A percentile compares a stretch with the other conserved stretches of the same genome.
These are phyloP conservation scores for Pseudogymnoascus pannorum DNA, from an alignment of 2,329 filamentous ascomycete genomes.

Conservation along the genomic window DNA sequence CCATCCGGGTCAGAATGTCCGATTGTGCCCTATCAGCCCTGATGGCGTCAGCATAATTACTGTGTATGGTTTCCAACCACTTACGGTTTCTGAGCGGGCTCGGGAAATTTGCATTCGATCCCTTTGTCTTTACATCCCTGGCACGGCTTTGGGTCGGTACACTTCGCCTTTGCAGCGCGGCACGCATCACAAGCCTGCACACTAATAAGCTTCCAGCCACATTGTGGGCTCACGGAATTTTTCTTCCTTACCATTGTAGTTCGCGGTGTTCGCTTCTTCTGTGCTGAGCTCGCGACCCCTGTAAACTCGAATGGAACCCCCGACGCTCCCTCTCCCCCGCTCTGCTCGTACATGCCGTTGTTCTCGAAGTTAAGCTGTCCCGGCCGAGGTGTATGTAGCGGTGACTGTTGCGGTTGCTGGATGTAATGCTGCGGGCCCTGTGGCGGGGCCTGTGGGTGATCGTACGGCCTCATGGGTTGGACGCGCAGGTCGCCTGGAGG, in stretches of 20 bases:
- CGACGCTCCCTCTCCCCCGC: background rate
- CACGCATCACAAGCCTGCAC: conserved; percentile 82
- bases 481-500: conserved; percentile 21
- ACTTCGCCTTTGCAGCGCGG: conserved; percentile 81
- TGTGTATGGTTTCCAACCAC: conserved; percentile 36
- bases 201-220: background rate
- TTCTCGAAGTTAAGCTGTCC: background rate
- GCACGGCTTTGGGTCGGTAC: conserved; percentile 76
- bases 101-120: conserved; percentile 78
- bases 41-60: background rate
- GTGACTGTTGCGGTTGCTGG: background rate
- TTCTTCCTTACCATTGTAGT: conserved; percentile 31
- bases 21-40: conserved; percentile 47
- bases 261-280: conserved; percentile 28
- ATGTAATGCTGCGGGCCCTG: background rate
- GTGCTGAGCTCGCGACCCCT: conserved; percentile 10
- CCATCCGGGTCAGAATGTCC: conserved; percentile 46
- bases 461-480: conserved; percentile 19
- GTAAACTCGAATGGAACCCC: conserved; percentile 4
- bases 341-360: background rate
- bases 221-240: conserved; percentile 23
- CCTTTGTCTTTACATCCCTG: conserved; percentile 86
- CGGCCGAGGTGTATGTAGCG: background rate
- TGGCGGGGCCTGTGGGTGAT: conserved; percentile 13
- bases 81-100: conserved; percentile 86